Base-by-base conservation (phyloP, 352 stramenopile genomes). In the Albugo candida region DNA sequence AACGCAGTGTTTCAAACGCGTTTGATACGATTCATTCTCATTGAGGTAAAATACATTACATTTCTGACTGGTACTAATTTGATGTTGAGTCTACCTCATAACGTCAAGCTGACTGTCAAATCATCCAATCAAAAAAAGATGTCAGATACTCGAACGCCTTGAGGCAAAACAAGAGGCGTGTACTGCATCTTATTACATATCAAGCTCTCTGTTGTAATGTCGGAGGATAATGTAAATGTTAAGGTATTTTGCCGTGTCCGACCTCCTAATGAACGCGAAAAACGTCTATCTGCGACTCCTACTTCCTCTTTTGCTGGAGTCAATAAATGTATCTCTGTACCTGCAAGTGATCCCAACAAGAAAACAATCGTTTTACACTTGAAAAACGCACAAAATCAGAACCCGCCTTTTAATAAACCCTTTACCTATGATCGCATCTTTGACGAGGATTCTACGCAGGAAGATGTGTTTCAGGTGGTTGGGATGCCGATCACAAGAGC, bases 361-460 rank as follows among this genome's bases (percentile, higher is more conserved):
- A 67, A 83, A 61, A 81, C 68, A 16, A 47, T 85, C 41, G 53
- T 75, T 36, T 57, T 89, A 11, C 60, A 78, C 13, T 65, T 60
- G 37, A 77, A 80, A 31, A 31, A 8, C 24, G 8, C 24, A 31
- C 24, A 31, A 31, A 31, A 31, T 8, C 24, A 31, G 24, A 31
- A 31, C 8, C 24, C 3, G 24, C 8, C 3, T 31, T 31, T 8
- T 31, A 31, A 31, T 31, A 69, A 74, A 36, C 68, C 60, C 13
- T 94, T 94, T 51, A 93, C 80, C 3, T 96, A 95, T 52, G 87
- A 97, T 57, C 66, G 68, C 39, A 82, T 95, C 4, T 96, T 96
- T 61, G 65, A 76, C 45, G 84, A 94, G 17, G 62, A 78, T 21
- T 69, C 89, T 34, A 80, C 58, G 13, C 93, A 99, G 66, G 70